phyloP scores from a whole-genome alignment of 148 eudicot genomes.

The Nyssa sinensis region DNA sequence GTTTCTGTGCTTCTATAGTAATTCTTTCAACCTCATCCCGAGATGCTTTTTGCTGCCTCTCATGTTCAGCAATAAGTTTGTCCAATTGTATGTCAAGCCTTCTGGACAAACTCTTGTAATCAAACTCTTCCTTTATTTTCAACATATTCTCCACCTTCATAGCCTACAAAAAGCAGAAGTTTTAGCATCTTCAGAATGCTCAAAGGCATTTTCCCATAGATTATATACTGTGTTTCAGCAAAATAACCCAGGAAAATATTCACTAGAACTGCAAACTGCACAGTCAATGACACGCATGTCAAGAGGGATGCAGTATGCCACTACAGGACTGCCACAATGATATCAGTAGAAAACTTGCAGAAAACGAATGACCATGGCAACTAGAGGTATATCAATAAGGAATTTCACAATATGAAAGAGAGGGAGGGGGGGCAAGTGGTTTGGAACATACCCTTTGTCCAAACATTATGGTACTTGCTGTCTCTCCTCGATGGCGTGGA shows the following conservation, averaged over 20 bases:
- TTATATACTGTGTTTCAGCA: neutral
- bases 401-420: neutral
- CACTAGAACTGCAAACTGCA: neutral
- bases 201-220: neutral
- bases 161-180: slow-evolving; percentile 36
- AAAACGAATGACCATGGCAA: neutral
- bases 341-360: neutral
- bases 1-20: slow-evolving; percentile 62
- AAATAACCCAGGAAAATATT: neutral
- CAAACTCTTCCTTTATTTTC: slow-evolving; percentile 93
- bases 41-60: slow-evolving; percentile 81
- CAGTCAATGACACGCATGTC: neutral
- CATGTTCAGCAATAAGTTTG: slow-evolving; percentile 86
- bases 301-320: neutral
- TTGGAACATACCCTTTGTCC: slow-evolving; percentile 73
- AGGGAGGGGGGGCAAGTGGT: slow-evolving; percentile 1
- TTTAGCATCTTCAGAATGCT: slow-evolving; percentile 1
- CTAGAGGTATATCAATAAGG: neutral
- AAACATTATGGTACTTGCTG: slow-evolving; percentile 85
- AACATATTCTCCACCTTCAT: slow-evolving; percentile 94
- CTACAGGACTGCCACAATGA: neutral
- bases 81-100: slow-evolving; percentile 91
- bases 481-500: slow-evolving; percentile 88
- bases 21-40: slow-evolving; percentile 72
- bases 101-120: slow-evolving; percentile 87